Base-by-base conservation (phyloP, 2,329 filamentous ascomycete genomes). In the Xylaria sp. region DNA sequence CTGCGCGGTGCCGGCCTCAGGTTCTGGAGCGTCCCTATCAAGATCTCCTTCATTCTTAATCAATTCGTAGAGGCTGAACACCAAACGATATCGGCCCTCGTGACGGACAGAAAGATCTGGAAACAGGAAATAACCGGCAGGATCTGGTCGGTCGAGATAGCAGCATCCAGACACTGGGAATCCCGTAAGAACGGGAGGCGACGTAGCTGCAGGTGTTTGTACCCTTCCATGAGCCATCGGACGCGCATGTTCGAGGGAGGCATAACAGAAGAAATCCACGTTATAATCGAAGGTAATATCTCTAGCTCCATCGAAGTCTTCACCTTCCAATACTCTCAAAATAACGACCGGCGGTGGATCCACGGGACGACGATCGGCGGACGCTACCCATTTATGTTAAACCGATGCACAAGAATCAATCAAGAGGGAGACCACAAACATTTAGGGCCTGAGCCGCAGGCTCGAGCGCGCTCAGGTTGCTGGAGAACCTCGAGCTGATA, bases 261-360 rank as follows among this genome's bases (percentile, higher is more conserved):
- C 93, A 77, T 94, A 98, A 49, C 98, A 90, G 83, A 99, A 98
- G 87, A 98, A 98, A 82, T 97, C 97, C 78, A 94, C 94, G 78
- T 97, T 95, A 84, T 98, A 97, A 68, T 90, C 88, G 77, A 97
- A 97, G 1, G 96, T 98, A 76, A 94, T 89, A 70, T 94, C 92
- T 78, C 86, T 86, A 64, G 87, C 87, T 61, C 85, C 82, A 58
- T 88, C 85, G 28, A 90, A 85, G 31, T 90, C 83, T 41, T 85
- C 82, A 43, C 91, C 92, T 78, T 97, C 92, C 75, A 90, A 94
- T 72, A 98, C 92, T 73, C 91, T 91, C 70, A 99, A 85, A 81
- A 97, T 93, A 48, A 98, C 94, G 64, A 99, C 96, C 0, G 96
- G 96, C 2, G 96, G 96, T 70, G 93, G 94, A 80, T 98, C 95